Evolutionary conservation across 2,329 filamentous ascomycete species (phyloP).

Genomic region (Trichoderma breve): DNA sequence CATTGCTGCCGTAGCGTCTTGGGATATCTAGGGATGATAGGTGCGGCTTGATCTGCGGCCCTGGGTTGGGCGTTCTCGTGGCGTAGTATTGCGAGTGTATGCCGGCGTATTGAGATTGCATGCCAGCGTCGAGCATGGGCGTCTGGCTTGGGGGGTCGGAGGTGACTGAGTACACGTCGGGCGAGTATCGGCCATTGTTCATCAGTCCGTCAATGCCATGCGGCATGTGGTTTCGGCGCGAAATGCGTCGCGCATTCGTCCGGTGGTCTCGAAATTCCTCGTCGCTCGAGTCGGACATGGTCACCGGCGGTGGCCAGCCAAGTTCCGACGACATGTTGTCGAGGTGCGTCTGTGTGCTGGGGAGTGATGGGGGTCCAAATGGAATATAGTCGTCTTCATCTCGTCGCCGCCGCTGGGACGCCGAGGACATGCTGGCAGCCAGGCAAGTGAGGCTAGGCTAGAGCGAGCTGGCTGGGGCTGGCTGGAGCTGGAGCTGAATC

Average conservation of each 20-base stretch:
- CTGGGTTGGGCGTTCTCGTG: not conserved
- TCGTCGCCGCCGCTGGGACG: constrained; percentile 11
- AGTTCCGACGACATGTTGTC: constrained; percentile 11
- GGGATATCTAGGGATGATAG: constrained; percentile 41
- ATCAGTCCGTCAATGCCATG: not conserved
- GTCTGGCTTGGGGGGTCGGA: constrained; percentile 10
- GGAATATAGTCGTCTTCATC: constrained; percentile 18
- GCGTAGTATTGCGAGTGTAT: constrained; percentile 15
- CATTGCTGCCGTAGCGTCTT: constrained; percentile 37
- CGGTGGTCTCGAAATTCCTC: not conserved
- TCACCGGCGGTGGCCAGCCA: constrained; percentile 7
- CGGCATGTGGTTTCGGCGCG: not conserved
- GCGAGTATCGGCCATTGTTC: constrained; percentile 1
- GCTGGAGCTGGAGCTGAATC: not conserved
- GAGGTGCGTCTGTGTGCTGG: constrained; percentile 5
- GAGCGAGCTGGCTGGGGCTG: not conserved
- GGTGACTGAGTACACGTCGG: constrained; percentile 8
- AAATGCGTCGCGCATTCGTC: not conserved
- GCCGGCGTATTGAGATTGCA: constrained; percentile 9
- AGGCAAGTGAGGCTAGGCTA: not conserved
- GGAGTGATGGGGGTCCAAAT: constrained; percentile 15
- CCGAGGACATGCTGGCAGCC: constrained; percentile 13
- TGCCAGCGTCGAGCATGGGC: constrained; percentile 5
- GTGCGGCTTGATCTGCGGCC: constrained; percentile 30
- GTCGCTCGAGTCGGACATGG: constrained; percentile 17